Evolutionary conservation across 805 yeast species (phyloP).

Genomic region (Pichia thaimueangensis): DNA sequence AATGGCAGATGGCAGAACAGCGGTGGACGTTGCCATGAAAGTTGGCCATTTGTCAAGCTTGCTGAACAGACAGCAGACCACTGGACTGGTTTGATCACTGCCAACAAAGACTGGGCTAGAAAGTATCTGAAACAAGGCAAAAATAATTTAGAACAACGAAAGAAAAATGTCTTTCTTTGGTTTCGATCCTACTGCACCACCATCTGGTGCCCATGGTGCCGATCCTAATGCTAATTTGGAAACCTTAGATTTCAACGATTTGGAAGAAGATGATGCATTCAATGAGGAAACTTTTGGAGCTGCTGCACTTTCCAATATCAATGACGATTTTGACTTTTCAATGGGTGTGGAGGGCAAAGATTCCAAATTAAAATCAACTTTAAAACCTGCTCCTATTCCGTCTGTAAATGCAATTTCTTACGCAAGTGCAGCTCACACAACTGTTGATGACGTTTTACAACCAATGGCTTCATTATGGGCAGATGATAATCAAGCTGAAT

Average conservation of each 20-base stretch:
- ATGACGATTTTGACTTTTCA: slow-evolving; percentile 63
- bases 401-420: slow-evolving; percentile 31
- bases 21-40: too few species aligned
- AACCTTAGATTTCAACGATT: slow-evolving; percentile 67
- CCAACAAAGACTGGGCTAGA: too few species aligned
- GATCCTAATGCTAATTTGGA: slow-evolving; percentile 13
- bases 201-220: slow-evolving; percentile 10
- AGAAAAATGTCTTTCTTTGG: slow-evolving; percentile 61
- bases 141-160: neutral
- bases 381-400: slow-evolving; percentile 21
- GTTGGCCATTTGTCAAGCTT: too few species aligned
- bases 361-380: slow-evolving; percentile 1
- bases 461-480: slow-evolving; percentile 75
- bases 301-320: slow-evolving; percentile 32
- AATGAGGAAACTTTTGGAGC: slow-evolving; percentile 77
- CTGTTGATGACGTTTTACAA: slow-evolving; percentile 41
- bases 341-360: slow-evolving; percentile 20
- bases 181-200: slow-evolving; percentile 44
- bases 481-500: slow-evolving; percentile 22
- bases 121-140: neutral
- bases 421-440: slow-evolving; percentile 35
- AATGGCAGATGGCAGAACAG: too few species aligned
- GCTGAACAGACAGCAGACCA: too few species aligned
- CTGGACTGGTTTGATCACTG: too few species aligned
- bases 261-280: slow-evolving; percentile 74